phyloP scores from a whole-genome alignment of 306 rosid genomes.

The Dalbergia cochinchinensis region DNA sequence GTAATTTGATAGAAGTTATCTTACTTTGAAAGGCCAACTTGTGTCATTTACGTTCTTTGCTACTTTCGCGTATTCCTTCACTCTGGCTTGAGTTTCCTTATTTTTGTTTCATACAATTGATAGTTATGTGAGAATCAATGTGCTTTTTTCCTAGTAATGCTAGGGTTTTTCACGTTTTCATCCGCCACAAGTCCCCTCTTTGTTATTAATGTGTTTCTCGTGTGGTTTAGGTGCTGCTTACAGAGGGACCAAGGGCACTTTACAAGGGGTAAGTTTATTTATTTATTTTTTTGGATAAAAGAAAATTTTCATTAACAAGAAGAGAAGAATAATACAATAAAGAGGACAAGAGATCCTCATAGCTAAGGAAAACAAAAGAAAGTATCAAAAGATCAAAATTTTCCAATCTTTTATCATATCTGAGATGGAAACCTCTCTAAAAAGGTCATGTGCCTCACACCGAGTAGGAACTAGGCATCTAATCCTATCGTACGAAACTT shows the following conservation, averaged over 20 bases:
- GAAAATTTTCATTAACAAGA: too few species aligned
- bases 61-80: slow-evolving; percentile 14
- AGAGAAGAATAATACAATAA: too few species aligned
- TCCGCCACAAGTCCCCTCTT: slow-evolving; percentile 22
- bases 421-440: too few species aligned
- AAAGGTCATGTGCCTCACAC: too few species aligned
- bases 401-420: too few species aligned
- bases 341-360: too few species aligned
- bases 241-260: slow-evolving; percentile 91
- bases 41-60: slow-evolving; percentile 9
- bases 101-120: background rate
- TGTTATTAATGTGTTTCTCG: slow-evolving; percentile 27
- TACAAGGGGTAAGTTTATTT: slow-evolving; percentile 78
- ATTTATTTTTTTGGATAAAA: too few species aligned
- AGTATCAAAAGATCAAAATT: too few species aligned
- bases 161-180: slow-evolving; percentile 16
- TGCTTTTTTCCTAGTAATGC: background rate
- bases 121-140: slow-evolving; percentile 14
- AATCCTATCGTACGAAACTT: too few species aligned
- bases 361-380: too few species aligned
- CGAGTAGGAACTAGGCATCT: too few species aligned
- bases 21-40: background rate
- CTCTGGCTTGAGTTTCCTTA: slow-evolving; percentile 29
- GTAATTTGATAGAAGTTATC: background rate
- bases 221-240: slow-evolving; percentile 71